Percentiles rank a stretch among this genome's conserved stretches.
Evolutionary conservation across 2,329 filamentous ascomycete genomes (phyloP).

Genomic region (Aspergillus cejpii): DNA sequence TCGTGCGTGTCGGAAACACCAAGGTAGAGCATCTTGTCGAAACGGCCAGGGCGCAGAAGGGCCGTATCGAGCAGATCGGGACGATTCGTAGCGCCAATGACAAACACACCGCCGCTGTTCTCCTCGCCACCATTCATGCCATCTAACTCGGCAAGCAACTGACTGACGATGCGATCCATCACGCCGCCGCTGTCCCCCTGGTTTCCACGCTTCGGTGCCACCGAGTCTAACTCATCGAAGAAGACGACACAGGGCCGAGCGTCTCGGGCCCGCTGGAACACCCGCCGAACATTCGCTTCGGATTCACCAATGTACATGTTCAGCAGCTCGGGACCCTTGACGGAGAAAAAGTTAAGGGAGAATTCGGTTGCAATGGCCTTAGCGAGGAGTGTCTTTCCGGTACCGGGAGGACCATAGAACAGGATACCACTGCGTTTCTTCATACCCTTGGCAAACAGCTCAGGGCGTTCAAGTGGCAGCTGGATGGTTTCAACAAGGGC

Average conservation of each 20-base stretch:
- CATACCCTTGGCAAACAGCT: slow-evolving; percentile 94
- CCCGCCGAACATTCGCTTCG: slow-evolving; percentile 98
- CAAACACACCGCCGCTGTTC: slow-evolving; percentile 74
- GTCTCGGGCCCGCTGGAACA: slow-evolving; percentile 97
- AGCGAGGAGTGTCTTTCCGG: slow-evolving; percentile 97
- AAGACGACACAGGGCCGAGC: slow-evolving; percentile 97
- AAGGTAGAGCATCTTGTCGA: slow-evolving; percentile 97
- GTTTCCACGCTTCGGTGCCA: slow-evolving; percentile 92
- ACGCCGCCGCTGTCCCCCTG: slow-evolving; percentile 96
- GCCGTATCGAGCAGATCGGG: slow-evolving; percentile 90
- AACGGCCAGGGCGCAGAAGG: slow-evolving; percentile 77
- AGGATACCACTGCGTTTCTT: slow-evolving; percentile 98
- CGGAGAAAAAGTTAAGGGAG: slow-evolving; percentile 97
- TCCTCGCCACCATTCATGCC: slow-evolving; percentile 94
- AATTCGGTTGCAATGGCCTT: slow-evolving; percentile 99
- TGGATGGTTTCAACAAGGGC: slow-evolving; percentile 97
- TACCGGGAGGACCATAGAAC: slow-evolving; percentile 98
- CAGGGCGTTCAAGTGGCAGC: slow-evolving; percentile 79
- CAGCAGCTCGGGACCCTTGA: slow-evolving; percentile 95
- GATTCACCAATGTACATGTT: slow-evolving; percentile 99
- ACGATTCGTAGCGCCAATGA: slow-evolving; percentile 92
- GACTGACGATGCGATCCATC: slow-evolving; percentile 95
- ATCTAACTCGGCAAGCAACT: slow-evolving; percentile 88
- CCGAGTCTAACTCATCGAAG: slow-evolving; percentile 94
- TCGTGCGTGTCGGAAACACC: slow-evolving; percentile 95